Conservation (phyloP, 2,329 filamentous ascomycete species). For the Emydomyces testavorans region DNA sequence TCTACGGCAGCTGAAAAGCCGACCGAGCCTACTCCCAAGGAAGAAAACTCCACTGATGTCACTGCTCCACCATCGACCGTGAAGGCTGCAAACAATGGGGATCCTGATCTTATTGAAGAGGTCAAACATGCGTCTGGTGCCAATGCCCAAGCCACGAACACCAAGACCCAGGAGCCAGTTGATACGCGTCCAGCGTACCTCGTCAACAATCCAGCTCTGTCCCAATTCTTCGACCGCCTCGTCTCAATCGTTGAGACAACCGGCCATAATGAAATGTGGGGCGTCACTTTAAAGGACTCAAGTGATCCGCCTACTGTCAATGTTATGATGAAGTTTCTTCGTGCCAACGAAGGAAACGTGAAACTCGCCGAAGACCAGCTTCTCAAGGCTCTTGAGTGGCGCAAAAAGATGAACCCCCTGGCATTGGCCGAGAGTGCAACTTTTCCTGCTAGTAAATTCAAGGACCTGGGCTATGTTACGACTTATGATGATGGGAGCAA, state of each 20-base stretch:
- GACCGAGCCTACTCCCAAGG: constrained; percentile 12
- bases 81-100: background rate
- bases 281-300: constrained; percentile 50
- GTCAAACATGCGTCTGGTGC: constrained; percentile 8
- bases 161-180: constrained; percentile 6
- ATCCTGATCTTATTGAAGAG: constrained; percentile 9
- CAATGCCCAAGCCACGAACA: constrained; percentile 4
- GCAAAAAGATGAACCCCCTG: constrained; percentile 61
- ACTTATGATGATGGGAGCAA: constrained; percentile 49
- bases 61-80: constrained; percentile 13
- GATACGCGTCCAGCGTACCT: constrained; percentile 29
- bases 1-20: constrained; percentile 7
- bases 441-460: constrained; percentile 61
- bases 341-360: constrained; percentile 71
- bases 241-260: constrained; percentile 46
- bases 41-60: constrained; percentile 12
- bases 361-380: constrained; percentile 67
- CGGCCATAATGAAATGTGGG: constrained; percentile 72
- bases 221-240: constrained; percentile 48
- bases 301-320: constrained; percentile 64
- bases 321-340: constrained; percentile 84
- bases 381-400: constrained; percentile 67
- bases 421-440: constrained; percentile 50
- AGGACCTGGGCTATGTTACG: constrained; percentile 68
- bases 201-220: constrained; percentile 36